Evolutionary conservation across 306 rosid species (phyloP), one percentile per base, ranked within the genome.

Genomic region (Fragaria ananassa): DNA sequence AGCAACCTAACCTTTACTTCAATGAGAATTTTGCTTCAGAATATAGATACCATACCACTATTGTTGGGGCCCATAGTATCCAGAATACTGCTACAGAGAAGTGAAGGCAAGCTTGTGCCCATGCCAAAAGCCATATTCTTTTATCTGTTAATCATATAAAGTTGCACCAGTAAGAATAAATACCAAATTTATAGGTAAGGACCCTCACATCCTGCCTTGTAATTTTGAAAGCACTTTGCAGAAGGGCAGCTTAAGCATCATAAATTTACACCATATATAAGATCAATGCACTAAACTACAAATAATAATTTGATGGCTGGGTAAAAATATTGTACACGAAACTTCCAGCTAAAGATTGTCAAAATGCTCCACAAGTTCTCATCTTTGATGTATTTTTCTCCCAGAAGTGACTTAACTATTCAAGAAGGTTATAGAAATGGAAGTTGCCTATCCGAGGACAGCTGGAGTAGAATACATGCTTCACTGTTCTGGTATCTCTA

Each of bases 41-140:
- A 27, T 21, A 53, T 71, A 18, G 35, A 81, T 66, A 63, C 51
- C 93, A 76, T 95, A 95, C 99, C 99, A 95, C 99, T 70, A 95
- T 81, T n/a, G 93, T 90, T 69, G 99, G 97, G 29, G 97, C 97
- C 99, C 97, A 95, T 23, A 95, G 90, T 75, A 92, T 85, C 99
- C 99, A 95, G 76, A 92, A 88, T 58, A 89, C 77, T 47, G 91
- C 87, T 66, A 86, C 72, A 70, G 99, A 92, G 88, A 92, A 89
- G 84, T 92, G 86, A 83, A 95, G 88, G 85, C 92, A 90, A 83
- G 96, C 86, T 80, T 95, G 97, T 83, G 97, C 97, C 91, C 91
- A 90, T 54, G 84, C 91, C 87, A 95, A 85, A 78, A 95, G 83
- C 97, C 91, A 95, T 78, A 95, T 80, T 87, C 97, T 95, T 91